phyloP scores from a whole-genome alignment of 176 grass and related monocot species.

The Raddia distichophylla region DNA sequence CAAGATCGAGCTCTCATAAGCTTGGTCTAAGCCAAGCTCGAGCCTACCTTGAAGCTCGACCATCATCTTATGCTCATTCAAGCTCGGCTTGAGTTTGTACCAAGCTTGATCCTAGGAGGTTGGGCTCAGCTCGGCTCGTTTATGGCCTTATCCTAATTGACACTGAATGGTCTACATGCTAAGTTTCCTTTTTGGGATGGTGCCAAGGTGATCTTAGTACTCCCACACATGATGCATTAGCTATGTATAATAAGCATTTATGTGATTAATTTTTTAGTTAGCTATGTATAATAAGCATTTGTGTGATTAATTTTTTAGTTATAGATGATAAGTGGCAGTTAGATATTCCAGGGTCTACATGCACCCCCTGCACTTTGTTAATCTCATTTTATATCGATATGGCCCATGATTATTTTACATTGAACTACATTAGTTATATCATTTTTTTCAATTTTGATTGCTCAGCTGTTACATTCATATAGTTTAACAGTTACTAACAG shows the following conservation, averaged over 20 bases:
- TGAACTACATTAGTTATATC: neutral
- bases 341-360: neutral
- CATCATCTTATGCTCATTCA: too few relatives aligned
- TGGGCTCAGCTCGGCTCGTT: too few relatives aligned
- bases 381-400: neutral
- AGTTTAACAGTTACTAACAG: too few relatives aligned
- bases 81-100: too few relatives aligned
- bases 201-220: neutral
- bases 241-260: neutral
- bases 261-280: neutral
- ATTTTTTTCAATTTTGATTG: neutral
- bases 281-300: neutral
- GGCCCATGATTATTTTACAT: neutral
- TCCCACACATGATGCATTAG: neutral
- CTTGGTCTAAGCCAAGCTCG: too few relatives aligned
- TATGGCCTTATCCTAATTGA: neutral
- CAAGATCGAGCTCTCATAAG: too few relatives aligned
- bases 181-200: neutral
- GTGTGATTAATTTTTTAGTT: neutral
- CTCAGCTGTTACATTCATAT: neutral
- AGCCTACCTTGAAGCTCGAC: too few relatives aligned
- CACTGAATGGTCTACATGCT: neutral
- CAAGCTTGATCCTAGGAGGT: too few relatives aligned
- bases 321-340: neutral
- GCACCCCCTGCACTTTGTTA: neutral